Conservation (phyloP, 2,329 filamentous ascomycete genomes). For the Aspergillus tamarii region DNA sequence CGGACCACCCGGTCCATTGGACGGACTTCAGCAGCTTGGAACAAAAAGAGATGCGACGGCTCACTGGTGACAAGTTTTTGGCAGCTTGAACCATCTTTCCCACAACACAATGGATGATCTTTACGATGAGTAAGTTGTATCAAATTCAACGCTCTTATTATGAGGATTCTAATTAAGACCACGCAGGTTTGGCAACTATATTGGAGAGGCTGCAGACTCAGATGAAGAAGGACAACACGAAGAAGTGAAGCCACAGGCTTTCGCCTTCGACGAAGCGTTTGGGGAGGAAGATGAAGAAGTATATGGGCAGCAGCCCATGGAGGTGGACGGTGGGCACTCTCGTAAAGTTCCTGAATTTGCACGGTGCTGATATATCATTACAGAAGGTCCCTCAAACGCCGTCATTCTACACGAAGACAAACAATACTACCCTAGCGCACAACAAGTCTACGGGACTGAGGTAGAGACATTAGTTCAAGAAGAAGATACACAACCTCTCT, state of each 20-base stretch:
- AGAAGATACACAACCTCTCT: constrained; percentile 91
- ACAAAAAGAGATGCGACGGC: constrained; percentile 21
- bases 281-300: constrained; percentile 63
- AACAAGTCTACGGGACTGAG: constrained; percentile 90
- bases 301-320: constrained; percentile 85
- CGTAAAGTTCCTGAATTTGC: not conserved
- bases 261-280: constrained; percentile 73
- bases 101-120: constrained; percentile 79
- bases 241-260: constrained; percentile 76
- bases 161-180: not conserved
- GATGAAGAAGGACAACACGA: constrained; percentile 81
- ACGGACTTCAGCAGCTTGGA: constrained; percentile 1
- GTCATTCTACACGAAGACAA: constrained; percentile 99
- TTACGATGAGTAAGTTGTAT: constrained; percentile 77
- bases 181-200: constrained; percentile 91
- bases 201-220: constrained; percentile 87
- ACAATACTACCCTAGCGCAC: constrained; percentile 97
- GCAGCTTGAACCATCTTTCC: constrained; percentile 13
- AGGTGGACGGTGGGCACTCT: constrained; percentile 72
- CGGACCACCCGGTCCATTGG: constrained; percentile 6
- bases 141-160: not conserved
- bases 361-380: constrained; percentile 43
- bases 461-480: constrained; percentile 96
- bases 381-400: constrained; percentile 89
- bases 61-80: constrained; percentile 15